Conservation (phyloP, 805 yeast species). For the Cyberlindnera saturnus region DNA sequence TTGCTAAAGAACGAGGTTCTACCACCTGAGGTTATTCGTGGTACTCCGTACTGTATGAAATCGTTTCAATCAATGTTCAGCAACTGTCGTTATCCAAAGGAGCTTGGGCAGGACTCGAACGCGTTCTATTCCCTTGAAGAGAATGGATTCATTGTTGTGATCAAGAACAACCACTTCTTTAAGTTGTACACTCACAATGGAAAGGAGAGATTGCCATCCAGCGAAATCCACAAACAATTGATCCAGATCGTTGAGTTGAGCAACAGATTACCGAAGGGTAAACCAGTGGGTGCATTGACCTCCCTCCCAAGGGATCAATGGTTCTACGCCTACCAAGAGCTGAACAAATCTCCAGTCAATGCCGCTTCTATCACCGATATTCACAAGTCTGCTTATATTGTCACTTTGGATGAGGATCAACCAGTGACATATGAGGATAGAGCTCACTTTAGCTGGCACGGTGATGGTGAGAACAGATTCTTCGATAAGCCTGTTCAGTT, state of each 20-base stretch:
- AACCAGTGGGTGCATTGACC: conserved; percentile 66
- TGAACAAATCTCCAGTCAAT: conserved; percentile 57
- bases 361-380: conserved; percentile 57
- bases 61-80: conserved; percentile 88
- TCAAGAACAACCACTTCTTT: conserved; percentile 74
- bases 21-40: conserved; percentile 73
- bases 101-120: conserved; percentile 54
- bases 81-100: conserved; percentile 74
- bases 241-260: conserved; percentile 41
- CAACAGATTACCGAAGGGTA: conserved; percentile 23
- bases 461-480: conserved; percentile 87
- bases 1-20: conserved; percentile 64
- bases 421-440: conserved; percentile 82
- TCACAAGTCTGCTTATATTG: conserved; percentile 70
- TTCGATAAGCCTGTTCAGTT: conserved; percentile 90
- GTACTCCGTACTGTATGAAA: conserved; percentile 90
- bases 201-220: conserved; percentile 34
- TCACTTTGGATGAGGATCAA: conserved; percentile 66
- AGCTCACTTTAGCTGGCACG: conserved; percentile 87
- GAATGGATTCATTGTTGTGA: conserved; percentile 66
- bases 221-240: conserved; percentile 53
- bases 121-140: conserved; percentile 37
- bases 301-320: conserved; percentile 83
- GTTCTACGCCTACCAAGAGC: conserved; percentile 51
- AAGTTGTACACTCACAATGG: conserved; percentile 61